Evolutionary conservation across 768 basidiomycete species (phyloP).

Genomic region (Leccinum boreale): DNA sequence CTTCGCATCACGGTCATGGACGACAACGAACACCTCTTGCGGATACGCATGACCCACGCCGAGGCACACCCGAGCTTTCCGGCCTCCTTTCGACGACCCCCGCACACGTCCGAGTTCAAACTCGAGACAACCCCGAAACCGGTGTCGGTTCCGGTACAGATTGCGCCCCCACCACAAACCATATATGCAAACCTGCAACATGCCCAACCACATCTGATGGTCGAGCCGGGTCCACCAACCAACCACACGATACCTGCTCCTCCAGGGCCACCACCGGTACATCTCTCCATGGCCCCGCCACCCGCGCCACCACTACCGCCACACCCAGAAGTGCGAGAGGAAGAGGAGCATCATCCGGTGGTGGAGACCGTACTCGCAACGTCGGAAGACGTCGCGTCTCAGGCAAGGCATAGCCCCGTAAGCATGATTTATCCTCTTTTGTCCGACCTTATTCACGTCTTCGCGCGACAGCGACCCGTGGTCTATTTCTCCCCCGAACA

Average conservation of each 20-base stretch:
- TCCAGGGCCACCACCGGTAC: conserved; percentile 6
- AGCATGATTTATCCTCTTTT: not conserved
- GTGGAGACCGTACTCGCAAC: conserved; percentile 14
- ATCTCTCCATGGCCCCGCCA: conserved; percentile 4
- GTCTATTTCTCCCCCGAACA: conserved; percentile 33
- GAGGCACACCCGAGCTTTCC: conserved; percentile 33
- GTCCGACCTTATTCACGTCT: not conserved
- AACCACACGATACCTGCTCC: conserved; percentile 11
- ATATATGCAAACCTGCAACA: conserved; percentile 25
- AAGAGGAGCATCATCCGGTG: conserved; percentile 12
- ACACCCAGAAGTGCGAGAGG: conserved; percentile 11
- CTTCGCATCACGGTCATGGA: conserved; percentile 36
- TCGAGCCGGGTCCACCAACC: conserved; percentile 16
- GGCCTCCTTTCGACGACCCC: conserved; percentile 31
- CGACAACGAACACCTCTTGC: conserved; percentile 32
- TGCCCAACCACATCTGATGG: conserved; percentile 15
- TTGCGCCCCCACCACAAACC: conserved; percentile 13
- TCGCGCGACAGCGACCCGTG: conserved; percentile 15
- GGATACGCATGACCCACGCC: conserved; percentile 35
- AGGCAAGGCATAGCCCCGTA: conserved; percentile 17
- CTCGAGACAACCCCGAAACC: conserved; percentile 30
- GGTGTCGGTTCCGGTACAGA: conserved; percentile 9
- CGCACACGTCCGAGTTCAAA: conserved; percentile 33
- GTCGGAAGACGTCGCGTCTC: conserved; percentile 17
- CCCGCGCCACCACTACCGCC: conserved; percentile 5